phyloP scores from a whole-genome alignment of 805 yeast genomes.

The Starmerella bombi region DNA sequence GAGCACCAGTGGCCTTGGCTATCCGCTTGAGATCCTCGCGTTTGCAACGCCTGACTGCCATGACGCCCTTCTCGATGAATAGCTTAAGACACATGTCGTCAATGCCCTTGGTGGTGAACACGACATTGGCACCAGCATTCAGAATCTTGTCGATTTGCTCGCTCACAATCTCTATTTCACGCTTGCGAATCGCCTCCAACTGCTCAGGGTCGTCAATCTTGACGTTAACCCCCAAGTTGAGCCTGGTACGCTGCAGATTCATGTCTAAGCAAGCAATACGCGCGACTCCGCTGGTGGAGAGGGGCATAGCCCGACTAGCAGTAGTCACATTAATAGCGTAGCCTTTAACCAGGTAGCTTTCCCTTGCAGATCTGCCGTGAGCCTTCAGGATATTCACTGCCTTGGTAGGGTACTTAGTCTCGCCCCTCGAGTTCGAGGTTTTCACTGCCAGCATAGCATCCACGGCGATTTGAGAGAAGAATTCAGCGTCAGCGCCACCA shows the following conservation, averaged over 20 bases:
- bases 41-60: constrained; percentile 95
- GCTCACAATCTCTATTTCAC: constrained; percentile 73
- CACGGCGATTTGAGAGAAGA: constrained; percentile 80
- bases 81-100: constrained; percentile 85
- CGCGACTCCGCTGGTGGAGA: constrained; percentile 44
- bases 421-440: constrained; percentile 79
- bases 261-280: constrained; percentile 81
- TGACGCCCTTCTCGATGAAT: constrained; percentile 79
- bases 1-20: constrained; percentile 96
- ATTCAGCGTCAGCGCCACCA: constrained; percentile 74
- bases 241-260: constrained; percentile 86
- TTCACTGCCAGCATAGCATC: constrained; percentile 93
- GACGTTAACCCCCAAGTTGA: constrained; percentile 97
- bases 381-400: constrained; percentile 94
- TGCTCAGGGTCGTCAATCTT: constrained; percentile 96
- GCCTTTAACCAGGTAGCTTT: constrained; percentile 78
- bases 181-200: constrained; percentile 77
- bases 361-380: constrained; percentile 85
- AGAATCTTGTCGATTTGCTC: constrained; percentile 74
- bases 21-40: constrained; percentile 93
- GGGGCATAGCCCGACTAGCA: constrained; percentile 93
- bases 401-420: constrained; percentile 66
- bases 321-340: constrained; percentile 94
- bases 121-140: constrained; percentile 83
- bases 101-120: constrained; percentile 85